Conservation (phyloP, 441 rosid species). For the Adansonia grandidieri region DNA sequence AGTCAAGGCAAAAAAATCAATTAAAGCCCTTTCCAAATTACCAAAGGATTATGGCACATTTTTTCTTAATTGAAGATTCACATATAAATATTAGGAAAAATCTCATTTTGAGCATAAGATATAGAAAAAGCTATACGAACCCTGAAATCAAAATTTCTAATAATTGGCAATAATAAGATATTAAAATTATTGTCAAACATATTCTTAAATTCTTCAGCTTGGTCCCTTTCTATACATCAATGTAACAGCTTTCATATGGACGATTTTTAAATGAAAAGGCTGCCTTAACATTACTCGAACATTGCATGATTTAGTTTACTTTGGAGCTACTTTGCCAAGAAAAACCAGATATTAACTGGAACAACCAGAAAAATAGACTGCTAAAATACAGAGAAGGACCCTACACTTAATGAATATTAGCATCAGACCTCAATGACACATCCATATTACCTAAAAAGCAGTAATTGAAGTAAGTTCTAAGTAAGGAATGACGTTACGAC, state of each 20-base stretch:
- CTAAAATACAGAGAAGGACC: constrained; percentile 9
- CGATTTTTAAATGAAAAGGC: not conserved
- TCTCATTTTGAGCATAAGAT: not conserved
- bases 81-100: not conserved
- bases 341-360: not conserved
- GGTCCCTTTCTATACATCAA: not conserved
- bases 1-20: not conserved
- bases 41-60: not conserved
- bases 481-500: not conserved
- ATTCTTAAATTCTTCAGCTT: not conserved
- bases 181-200: not conserved
- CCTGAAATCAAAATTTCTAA: not conserved
- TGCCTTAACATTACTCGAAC: not conserved
- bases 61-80: not conserved
- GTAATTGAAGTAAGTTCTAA: not conserved
- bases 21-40: not conserved
- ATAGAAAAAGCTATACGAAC: not conserved
- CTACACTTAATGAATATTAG: not conserved
- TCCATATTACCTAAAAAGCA: constrained; percentile 14
- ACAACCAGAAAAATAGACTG: not conserved
- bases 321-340: not conserved
- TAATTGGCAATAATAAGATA: not conserved
- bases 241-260: not conserved
- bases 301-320: not conserved
- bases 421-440: not conserved